Conservation (phyloP, 345 rosid species). For the Laguncularia racemosa region DNA sequence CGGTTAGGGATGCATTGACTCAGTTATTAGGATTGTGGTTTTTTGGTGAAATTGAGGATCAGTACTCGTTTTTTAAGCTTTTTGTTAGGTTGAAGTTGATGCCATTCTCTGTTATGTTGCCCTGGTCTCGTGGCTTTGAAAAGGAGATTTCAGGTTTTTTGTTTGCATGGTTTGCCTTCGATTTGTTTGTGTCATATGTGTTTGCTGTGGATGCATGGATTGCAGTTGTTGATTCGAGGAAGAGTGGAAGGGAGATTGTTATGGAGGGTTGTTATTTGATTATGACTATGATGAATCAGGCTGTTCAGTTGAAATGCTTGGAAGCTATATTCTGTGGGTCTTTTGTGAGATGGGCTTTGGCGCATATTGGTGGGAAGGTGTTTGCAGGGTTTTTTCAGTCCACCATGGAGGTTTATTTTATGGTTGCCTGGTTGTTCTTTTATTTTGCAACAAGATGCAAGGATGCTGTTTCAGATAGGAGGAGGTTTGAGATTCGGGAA, state of each 20-base stretch:
- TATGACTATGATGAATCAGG: conserved; percentile 62
- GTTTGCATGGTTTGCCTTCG: conserved; percentile 73
- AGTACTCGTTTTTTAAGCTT: conserved; percentile 71
- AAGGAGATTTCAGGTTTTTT: conserved; percentile 84
- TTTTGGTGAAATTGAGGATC: conserved; percentile 87
- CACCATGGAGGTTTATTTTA: conserved; percentile 71
- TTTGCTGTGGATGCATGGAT: conserved; percentile 85
- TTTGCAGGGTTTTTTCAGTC: conserved; percentile 64
- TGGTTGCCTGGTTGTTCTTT: conserved; percentile 83
- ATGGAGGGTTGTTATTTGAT: conserved; percentile 83
- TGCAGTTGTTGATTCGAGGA: conserved; percentile 73
- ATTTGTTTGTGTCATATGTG: conserved; percentile 53
- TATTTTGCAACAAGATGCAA: conserved; percentile 67
- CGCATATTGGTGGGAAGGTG: conserved; percentile 41
- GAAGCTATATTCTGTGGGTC: conserved; percentile 83
- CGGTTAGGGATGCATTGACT: conserved; percentile 78
- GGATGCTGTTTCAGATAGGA: conserved; percentile 62
- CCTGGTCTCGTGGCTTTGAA: conserved; percentile 76
- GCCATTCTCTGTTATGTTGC: conserved; percentile 82
- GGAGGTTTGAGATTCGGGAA: conserved; percentile 80
- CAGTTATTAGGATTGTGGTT: conserved; percentile 86
- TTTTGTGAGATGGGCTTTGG: conserved; percentile 49
- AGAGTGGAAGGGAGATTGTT: conserved; percentile 79
- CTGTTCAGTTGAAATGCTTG: conserved; percentile 66
- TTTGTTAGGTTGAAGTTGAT: conserved; percentile 83